phyloP scores from a whole-genome alignment of 208 protist species.

The Angomonas deanei region DNA sequence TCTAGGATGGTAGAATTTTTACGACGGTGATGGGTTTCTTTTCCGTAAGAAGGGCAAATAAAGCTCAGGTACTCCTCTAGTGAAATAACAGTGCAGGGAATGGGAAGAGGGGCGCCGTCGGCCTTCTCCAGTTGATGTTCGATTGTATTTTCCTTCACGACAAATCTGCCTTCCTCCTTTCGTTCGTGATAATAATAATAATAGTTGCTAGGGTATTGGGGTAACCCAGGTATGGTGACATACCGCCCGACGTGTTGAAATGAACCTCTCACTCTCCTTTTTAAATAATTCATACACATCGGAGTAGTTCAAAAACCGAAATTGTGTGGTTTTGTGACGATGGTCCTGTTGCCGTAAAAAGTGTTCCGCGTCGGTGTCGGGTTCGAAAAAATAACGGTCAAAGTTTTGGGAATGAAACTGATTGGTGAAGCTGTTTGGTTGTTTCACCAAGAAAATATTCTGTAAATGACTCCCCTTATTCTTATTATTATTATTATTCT shows the following conservation, averaged over 20 bases:
- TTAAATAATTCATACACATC: background rate
- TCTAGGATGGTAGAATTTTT: too few relatives aligned
- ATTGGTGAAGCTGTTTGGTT: background rate
- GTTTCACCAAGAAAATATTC: background rate
- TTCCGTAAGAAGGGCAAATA: background rate
- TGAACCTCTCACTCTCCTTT: too few relatives aligned
- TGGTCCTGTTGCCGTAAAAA: too few relatives aligned
- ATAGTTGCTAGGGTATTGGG: slow-evolving; percentile 7
- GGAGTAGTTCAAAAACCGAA: background rate
- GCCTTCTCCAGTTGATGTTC: background rate
- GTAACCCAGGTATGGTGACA: slow-evolving; percentile 2
- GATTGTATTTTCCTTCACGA: too few relatives aligned
- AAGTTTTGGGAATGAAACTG: background rate
- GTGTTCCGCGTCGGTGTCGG: background rate
- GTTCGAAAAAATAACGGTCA: background rate
- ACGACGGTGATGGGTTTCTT: too few relatives aligned
- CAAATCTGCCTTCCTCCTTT: background rate
- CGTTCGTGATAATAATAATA: background rate
- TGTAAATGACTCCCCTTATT: too few relatives aligned
- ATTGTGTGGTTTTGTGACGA: too few relatives aligned
- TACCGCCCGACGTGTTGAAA: background rate
- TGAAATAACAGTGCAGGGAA: background rate
- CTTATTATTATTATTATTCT: too few relatives aligned
- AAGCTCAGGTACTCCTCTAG: background rate
- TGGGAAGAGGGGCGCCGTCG: background rate